Base-by-base conservation (phyloP, 352 stramenopile genomes). In the Albugo laibachii region DNA sequence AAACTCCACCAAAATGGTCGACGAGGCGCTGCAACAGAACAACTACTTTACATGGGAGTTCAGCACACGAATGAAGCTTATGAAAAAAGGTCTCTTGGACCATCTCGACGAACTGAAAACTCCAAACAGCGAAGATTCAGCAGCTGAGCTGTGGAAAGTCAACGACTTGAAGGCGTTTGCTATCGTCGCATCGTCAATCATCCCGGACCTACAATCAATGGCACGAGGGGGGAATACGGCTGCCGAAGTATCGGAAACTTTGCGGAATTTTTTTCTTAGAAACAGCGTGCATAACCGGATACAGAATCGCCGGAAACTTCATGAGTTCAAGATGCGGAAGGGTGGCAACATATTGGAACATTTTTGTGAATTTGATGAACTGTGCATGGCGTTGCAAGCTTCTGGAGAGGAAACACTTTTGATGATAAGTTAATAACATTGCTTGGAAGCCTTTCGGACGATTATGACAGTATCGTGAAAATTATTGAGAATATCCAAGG, bases 21-120 rank as follows among this genome's bases (percentile, higher is more conserved):
- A 50, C 21, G 45, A 50, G 14, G 27, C 45, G 13, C 45, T 50
- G n/a, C 21, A 13, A n/a, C 18, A 50, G 5, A 21, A 24, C 13
- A 47, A 37, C 19, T 53, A 47, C 48, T n/a, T 53, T 47, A 34
- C 48, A 41, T 53, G 48, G 48, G 38, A 13, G 36, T 53, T 41
- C 48, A 39, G 43, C n/a, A n/a, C 40, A 36, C 11, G 18, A 19
- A 53, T 53, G 48, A 4, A 16, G 0, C n/a, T 53, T 27, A 42
- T 42, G 2, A 47, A 37, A 19, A 47, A 53, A 34, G 48, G 37
- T 5, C 19, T 47, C 5, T 31, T 34, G 16, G 13, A 6, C 18
- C 48, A 53, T 36, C 34, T 53, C 10, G 20, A 20, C 36, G n/a
- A 13, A 13, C 5, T 42, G 18, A 13, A 41, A n/a, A 11, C 45